Evolutionary conservation across 2,329 filamentous ascomycete genomes (phyloP).

Genomic region (Fusarium chaquense): DNA sequence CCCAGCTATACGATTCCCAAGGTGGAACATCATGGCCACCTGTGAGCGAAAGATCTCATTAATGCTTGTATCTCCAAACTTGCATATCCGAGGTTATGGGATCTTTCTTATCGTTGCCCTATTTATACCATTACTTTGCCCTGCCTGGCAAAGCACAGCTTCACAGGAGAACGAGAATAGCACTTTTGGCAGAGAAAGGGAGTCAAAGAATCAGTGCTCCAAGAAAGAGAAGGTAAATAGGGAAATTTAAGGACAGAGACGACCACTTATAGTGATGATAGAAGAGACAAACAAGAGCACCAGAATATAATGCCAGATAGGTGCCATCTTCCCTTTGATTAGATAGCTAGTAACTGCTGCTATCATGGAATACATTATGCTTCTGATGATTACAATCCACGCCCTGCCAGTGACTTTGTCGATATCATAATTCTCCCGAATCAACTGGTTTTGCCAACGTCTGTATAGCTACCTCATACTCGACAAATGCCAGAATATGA

Average conservation of each 20-base stretch:
- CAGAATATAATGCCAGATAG: slow-evolving; percentile 23
- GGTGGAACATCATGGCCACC: slow-evolving; percentile 17
- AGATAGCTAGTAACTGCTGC: slow-evolving; percentile 31
- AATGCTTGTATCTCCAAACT: slow-evolving; percentile 39
- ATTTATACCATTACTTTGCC: slow-evolving; percentile 32
- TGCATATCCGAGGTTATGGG: slow-evolving; percentile 43
- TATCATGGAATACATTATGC: slow-evolving; percentile 35
- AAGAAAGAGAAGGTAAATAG: slow-evolving; percentile 23
- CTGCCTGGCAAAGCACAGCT: slow-evolving; percentile 27
- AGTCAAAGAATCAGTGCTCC: slow-evolving; percentile 24
- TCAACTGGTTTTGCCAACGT: background rate
- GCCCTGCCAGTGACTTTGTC: background rate
- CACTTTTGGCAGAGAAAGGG: background rate
- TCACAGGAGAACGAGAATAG: slow-evolving; percentile 16
- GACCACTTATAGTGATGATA: slow-evolving; percentile 22
- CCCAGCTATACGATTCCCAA: slow-evolving; percentile 24
- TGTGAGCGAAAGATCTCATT: slow-evolving; percentile 17
- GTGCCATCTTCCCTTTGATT: slow-evolving; percentile 21
- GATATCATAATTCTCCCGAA: no score
- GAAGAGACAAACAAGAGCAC: slow-evolving; percentile 22
- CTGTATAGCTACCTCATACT: background rate
- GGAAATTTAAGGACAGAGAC: slow-evolving; percentile 17
- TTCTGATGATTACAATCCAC: slow-evolving; percentile 24
- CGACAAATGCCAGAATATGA: background rate
- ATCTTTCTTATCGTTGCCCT: slow-evolving; percentile 25